phyloP scores from a whole-genome alignment of 768 basidiomycete genomes.

The Thelephora ganbajun region DNA sequence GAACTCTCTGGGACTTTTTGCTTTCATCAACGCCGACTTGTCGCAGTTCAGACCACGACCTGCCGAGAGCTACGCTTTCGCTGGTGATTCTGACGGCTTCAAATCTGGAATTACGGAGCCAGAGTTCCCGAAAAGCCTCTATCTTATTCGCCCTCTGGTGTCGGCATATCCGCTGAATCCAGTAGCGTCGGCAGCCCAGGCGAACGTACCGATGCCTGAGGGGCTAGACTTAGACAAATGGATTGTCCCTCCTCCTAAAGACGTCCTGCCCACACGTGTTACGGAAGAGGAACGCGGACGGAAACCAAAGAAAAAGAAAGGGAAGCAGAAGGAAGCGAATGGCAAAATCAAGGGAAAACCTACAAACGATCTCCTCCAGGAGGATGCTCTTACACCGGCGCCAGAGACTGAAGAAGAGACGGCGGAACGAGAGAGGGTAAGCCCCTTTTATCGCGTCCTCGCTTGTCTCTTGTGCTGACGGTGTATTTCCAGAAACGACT shows the following conservation, averaged over 20 bases:
- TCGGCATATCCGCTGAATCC: slow-evolving; percentile 71
- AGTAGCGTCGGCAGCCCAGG: slow-evolving; percentile 70
- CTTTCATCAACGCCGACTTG: slow-evolving; percentile 65
- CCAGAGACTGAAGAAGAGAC: slow-evolving; percentile 44
- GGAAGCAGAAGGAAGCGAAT: slow-evolving; percentile 30
- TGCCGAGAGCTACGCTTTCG: slow-evolving; percentile 21
- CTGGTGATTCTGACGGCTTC: slow-evolving; percentile 22
- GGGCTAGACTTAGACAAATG: slow-evolving; percentile 78
- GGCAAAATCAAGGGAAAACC: slow-evolving; percentile 23
- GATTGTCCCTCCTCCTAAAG: slow-evolving; percentile 53
- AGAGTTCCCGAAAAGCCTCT: slow-evolving; percentile 78
- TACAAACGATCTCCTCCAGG: slow-evolving; percentile 17
- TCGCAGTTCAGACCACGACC: slow-evolving; percentile 30
- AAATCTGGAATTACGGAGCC: slow-evolving; percentile 28
- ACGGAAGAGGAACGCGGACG: slow-evolving; percentile 22
- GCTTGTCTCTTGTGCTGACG: neutral
- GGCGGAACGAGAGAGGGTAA: slow-evolving; percentile 49
- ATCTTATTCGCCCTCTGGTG: slow-evolving; percentile 73
- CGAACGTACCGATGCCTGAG: slow-evolving; percentile 66
- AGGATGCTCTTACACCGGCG: slow-evolving; percentile 25
- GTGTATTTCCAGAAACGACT: slow-evolving; percentile 42
- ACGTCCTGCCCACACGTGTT: slow-evolving; percentile 15
- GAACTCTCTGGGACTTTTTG: slow-evolving; percentile 60
- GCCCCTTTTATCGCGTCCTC: slow-evolving; percentile 9
- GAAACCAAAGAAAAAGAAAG: slow-evolving; percentile 30